phyloP scores from a whole-genome alignment of 371 early-diverging fungal species.

The Parasitella parasitica region DNA sequence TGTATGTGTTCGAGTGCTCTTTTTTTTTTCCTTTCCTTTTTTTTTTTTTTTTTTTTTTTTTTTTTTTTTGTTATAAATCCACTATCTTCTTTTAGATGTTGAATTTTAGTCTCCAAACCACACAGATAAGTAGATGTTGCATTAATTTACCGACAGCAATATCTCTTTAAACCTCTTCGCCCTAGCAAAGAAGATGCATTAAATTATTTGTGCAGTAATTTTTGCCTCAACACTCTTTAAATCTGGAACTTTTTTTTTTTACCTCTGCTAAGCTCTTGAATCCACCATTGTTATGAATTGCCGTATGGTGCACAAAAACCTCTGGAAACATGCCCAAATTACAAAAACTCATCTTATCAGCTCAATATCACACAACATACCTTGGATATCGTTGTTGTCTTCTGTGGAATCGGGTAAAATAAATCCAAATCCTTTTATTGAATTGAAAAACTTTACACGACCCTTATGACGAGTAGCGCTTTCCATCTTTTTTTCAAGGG shows the following conservation, averaged over 20 bases:
- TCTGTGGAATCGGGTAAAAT: conserved; percentile 71
- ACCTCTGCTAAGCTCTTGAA: conserved; percentile 86
- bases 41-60: no score
- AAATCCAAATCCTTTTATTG: conserved; percentile 87
- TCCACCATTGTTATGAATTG: conserved; percentile 81
- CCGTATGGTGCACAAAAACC: conserved; percentile 91
- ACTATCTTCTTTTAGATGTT: no score
- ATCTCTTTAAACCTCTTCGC: neutral
- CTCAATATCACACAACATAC: conserved; percentile 28
- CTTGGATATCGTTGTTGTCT: conserved; percentile 60
- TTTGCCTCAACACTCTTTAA: conserved; percentile 50
- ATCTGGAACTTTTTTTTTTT: conserved; percentile 14
- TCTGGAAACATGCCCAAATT: no score
- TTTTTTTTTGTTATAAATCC: no score
- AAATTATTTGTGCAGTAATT: neutral
- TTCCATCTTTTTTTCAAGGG: neutral
- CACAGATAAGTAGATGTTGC: no score
- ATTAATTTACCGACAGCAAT: no score
- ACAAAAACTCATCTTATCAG: neutral
- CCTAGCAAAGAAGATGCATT: neutral
- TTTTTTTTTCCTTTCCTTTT: no score
- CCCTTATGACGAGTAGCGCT: conserved; percentile 54
- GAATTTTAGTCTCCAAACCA: no score
- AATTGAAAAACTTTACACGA: conserved; percentile 86
- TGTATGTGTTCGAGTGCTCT: neutral